phyloP scores from a whole-genome alignment of 163 green algal genomes.

The Coccomyxa subellipsoidea region DNA sequence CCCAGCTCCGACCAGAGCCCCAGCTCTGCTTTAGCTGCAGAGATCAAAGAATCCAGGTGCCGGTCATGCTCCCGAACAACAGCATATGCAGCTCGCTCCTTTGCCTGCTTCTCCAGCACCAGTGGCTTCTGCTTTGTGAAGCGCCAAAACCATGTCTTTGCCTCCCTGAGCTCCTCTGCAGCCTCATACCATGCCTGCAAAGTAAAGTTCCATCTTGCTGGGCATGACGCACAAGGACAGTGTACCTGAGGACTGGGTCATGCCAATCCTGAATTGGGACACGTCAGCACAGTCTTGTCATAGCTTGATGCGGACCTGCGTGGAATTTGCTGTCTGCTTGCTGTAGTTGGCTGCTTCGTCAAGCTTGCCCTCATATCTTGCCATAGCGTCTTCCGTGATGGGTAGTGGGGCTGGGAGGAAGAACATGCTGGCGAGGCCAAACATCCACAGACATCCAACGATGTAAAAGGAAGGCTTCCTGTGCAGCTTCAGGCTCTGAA shows the following conservation, averaged over 20 bases:
- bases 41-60: background rate
- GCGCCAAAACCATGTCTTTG: conserved; percentile 1
- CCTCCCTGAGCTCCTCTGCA: background rate
- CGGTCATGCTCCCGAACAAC: background rate
- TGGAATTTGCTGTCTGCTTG: background rate
- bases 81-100: background rate
- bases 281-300: background rate
- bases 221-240: background rate
- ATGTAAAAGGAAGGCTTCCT: background rate
- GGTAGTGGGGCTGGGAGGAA: background rate
- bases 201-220: background rate
- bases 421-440: background rate
- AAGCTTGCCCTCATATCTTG: background rate
- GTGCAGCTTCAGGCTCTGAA: background rate
- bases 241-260: background rate
- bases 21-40: background rate
- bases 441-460: background rate
- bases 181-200: background rate
- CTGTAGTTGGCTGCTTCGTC: background rate
- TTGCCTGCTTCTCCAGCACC: background rate
- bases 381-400: background rate
- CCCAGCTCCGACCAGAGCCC: background rate
- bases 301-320: background rate
- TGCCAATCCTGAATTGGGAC: background rate
- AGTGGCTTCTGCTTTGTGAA: background rate